These are phyloP conservation scores for Colletotrichum abscissum DNA, from an alignment of 2,329 filamentous ascomycete species.

Conservation along the genomic window DNA sequence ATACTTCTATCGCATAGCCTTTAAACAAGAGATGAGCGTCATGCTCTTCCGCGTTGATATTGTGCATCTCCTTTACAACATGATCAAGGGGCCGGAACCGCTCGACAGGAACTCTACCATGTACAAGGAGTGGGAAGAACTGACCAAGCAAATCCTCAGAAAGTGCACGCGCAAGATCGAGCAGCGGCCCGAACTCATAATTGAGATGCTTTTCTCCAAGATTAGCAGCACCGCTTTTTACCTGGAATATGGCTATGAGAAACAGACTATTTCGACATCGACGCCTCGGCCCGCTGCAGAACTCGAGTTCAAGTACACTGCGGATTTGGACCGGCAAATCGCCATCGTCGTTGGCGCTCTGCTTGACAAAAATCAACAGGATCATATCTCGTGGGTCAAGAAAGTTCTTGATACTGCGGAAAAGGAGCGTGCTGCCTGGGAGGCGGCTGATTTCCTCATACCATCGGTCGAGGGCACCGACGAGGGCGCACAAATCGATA, in stretches of 20 bases:
- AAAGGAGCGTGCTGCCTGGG: slow-evolving; percentile 81
- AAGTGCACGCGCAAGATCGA: slow-evolving; percentile 87
- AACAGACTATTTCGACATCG: slow-evolving; percentile 72
- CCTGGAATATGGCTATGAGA: slow-evolving; percentile 90
- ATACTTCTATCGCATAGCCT: slow-evolving; percentile 92
- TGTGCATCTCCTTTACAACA: slow-evolving; percentile 85
- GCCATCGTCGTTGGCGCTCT: slow-evolving; percentile 83
- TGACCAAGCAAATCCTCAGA: slow-evolving; percentile 85
- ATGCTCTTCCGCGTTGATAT: slow-evolving; percentile 93
- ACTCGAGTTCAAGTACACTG: slow-evolving; percentile 81
- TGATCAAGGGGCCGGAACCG: slow-evolving; percentile 89
- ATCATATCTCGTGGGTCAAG: slow-evolving; percentile 86
- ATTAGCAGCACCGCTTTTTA: slow-evolving; percentile 85
- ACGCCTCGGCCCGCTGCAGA: slow-evolving; percentile 80
- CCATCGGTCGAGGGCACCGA: slow-evolving; percentile 47
- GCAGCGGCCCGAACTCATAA: slow-evolving; percentile 84
- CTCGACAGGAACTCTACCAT: slow-evolving; percentile 74
- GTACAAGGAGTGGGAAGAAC: slow-evolving; percentile 91
- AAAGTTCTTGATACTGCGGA: slow-evolving; percentile 74
- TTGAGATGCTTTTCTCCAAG: slow-evolving; percentile 96
- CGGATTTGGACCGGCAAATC: slow-evolving; percentile 77
- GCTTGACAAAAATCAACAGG: slow-evolving; percentile 81
- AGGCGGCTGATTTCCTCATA: slow-evolving; percentile 74
- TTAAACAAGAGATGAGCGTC: slow-evolving; percentile 92
- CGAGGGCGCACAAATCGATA: slow-evolving; percentile 45